Base-by-base conservation (phyloP, 2,329 filamentous ascomycete species). In the Colletotrichum sojae region DNA sequence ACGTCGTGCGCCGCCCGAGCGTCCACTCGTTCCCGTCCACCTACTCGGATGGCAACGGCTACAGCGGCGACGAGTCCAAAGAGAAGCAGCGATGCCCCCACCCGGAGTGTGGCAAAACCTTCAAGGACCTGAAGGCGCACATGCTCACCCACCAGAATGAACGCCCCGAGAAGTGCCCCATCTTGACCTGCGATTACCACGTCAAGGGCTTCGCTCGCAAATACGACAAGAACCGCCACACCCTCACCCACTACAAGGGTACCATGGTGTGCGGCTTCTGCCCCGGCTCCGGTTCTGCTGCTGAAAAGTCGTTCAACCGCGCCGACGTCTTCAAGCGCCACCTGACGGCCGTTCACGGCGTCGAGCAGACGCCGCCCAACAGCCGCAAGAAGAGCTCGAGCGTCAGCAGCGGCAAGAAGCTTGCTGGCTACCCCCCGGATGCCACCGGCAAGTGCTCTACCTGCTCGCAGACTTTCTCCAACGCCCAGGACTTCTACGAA, bases 211-310 rank as follows among this genome's bases (percentile, higher is more conserved):
- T 98, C 77, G 94, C 95, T 12, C 88, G 95, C 75, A 97, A 97
- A 82, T 98, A 98, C 78, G 95, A 98, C 85, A 97, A 97, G 87
- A 97, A 97, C 82, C 86, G 95, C 52, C 95, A 98, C 80, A 97
- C 94, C 5, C 82, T 97, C 71, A 98, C 95, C 5, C 95, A 98
- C 80, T 98, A 97, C 88, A 97, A 97, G 83, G 95, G 95, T 48
- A 97, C 93, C 56, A 97, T 97, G 95, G 94, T 97, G 25, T 98
- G 95, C 78, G 94, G 94, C 36, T 98, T 97, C 83, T 97, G 95
- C 76, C 94, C 94, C 1, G 94, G 94, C 40, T 94, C 93, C 31
- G 95, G 95, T 4, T 95, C 94, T 5, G 89, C 94, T 8, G 92
- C 92, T 1, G 95, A 97, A 82, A 98, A 97, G 88, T 95, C 93